Evolutionary conservation across 106 monocot species (phyloP).

Genomic region (Cymbidium sinense): DNA sequence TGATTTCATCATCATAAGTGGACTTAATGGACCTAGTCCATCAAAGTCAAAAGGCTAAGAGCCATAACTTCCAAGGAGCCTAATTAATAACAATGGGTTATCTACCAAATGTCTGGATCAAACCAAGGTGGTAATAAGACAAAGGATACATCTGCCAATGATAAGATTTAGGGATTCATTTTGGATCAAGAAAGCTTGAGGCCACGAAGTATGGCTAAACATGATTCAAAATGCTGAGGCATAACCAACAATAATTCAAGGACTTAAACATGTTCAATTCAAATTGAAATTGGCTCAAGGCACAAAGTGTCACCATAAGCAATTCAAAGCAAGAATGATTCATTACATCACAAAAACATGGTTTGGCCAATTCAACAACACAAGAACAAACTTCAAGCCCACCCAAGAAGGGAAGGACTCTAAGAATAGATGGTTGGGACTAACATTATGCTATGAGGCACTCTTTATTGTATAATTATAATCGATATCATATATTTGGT

Average conservation of each 20-base stretch:
- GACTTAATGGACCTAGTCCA: background rate
- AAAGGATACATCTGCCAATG: background rate
- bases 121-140: background rate
- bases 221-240: background rate
- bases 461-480: background rate
- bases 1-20: background rate
- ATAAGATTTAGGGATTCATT: background rate
- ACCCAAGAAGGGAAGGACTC: background rate
- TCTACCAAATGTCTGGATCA: background rate
- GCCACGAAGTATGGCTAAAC: background rate
- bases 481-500: background rate
- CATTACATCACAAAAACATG: background rate
- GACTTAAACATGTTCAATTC: background rate
- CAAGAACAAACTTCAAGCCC: background rate
- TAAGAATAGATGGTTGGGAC: background rate
- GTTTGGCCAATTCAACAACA: background rate
- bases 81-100: background rate
- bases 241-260: background rate
- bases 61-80: background rate
- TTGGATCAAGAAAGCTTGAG: background rate
- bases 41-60: background rate
- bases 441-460: background rate
- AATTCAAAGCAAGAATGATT: background rate
- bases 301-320: background rate
- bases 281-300: background rate